Evolutionary conservation across 169 alveolate genomes (phyloP), one percentile per base, ranked within the genome.

Genomic region (Amoebophrya sp.): DNA sequence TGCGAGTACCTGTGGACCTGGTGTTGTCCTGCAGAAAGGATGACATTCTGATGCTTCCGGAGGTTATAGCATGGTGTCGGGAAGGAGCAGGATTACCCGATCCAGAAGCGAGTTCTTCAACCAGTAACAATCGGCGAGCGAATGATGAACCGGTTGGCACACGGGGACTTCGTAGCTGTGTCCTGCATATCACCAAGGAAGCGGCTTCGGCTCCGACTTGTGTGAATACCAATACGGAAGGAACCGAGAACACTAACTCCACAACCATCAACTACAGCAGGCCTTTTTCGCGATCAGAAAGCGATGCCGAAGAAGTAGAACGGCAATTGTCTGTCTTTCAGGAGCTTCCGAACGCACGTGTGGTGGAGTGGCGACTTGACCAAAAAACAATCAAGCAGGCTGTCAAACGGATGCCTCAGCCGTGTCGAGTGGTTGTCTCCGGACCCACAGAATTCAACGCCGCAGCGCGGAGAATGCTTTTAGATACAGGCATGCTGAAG

Each of bases 1-100:
- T 38, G 47, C 1, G n/a, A 2, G 33, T 40, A 3, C 38, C 93
- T 0, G 36, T 91, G 29, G 33, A 76, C 36, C 90, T 91, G n/a
- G 83, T 91, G 1, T 39, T 40, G 40, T 76, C 93, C 0, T 91
- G 93, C 78, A 90, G 93, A 29, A 29, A 34, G 23, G 93, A 91
- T 39, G 93, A 91, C 33, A 29, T 91, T 29, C 53, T 91, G 40
- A 65, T 65, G 89, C 89, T 33, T 10, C 34, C 90, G 14, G 90
- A 34, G 38, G 40, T 39, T 41, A 2, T 34, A 2, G 53, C 0
- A 24, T 33, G 40, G 14, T 12, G 40, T 41, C 0, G 0, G 41
- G 90, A 83, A n/a, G 41, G 90, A 33, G 0, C 90, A 6, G 41
- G 41, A 36, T 0, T n/a, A 33, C 24, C 0, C 90, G 6, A 26